Base-by-base conservation (phyloP, 805 yeast species). In the Yarrowia sp. region DNA sequence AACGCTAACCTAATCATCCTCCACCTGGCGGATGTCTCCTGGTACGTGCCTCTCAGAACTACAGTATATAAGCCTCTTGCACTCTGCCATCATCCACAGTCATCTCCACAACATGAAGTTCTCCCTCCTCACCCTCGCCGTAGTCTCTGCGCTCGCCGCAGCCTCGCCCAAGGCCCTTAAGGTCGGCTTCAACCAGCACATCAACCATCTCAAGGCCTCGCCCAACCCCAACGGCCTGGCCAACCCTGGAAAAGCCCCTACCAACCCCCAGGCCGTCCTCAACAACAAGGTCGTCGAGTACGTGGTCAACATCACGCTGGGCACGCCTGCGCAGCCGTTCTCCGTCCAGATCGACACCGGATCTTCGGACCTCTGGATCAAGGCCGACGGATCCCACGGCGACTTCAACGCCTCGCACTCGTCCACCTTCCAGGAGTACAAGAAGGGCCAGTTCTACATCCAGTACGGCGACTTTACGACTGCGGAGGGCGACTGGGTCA, bases 301-400 rank as follows among this genome's bases (percentile, higher is more conserved):
- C 53, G 36, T 18, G 5, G 29, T 25, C 8, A n/a, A 46, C 12
- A 14, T 27, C 18, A 10, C 71, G 10, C 61, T 87, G 13, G 92
- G 93, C 4, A 81, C 88, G 0, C 80, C 84, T 1, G 68, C 76
- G 0, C 86, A 85, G 68, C 70, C 75, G 10, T 74, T 86, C 3
- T 75, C 75, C 3, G 82, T 85, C 4, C 71, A 84, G 49, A 69
- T 86, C 16, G 91, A 86, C 68, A 86, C 90, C 1, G 91, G 90
- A 2, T 85, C 90, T 0, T 79, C 87, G 0, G 90, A 86, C 69
- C 70, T 85, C 41, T 85, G 88, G 87, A 81, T 85, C 27, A 29
- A 66, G 13, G 51, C 36, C n/a, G 31, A 36, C 22, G 61, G 44
- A 6, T 8, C 35, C 2, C 1, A 24, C n/a, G 63, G 64, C 5